These are phyloP conservation scores for Actinomortierella ambigua DNA, from an alignment of 371 early-diverging fungal genomes.

Conservation along the genomic window DNA sequence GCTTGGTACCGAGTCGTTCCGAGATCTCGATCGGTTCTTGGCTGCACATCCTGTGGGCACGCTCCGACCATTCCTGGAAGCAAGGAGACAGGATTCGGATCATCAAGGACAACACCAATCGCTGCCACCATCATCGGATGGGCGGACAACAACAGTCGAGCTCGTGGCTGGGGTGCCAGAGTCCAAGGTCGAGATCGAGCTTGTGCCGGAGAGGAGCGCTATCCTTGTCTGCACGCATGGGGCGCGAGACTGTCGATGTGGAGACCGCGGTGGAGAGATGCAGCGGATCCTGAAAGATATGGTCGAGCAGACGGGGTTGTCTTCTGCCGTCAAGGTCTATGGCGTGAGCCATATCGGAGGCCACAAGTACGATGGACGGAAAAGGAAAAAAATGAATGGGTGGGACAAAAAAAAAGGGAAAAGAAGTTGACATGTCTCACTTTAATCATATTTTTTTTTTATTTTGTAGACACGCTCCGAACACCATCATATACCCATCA, in stretches of 20 bases:
- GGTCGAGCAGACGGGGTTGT: constrained; percentile 32
- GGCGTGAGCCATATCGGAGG: constrained; percentile 45
- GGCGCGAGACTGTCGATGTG: constrained; percentile 41
- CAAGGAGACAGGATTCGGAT: not conserved
- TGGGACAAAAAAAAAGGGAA: no score
- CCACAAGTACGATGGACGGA: constrained; percentile 15
- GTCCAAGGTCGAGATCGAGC: constrained; percentile 11
- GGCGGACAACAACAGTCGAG: no score
- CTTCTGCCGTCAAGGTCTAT: constrained; percentile 31
- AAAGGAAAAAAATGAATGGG: no score
- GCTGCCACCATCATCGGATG: not conserved
- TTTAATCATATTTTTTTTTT: no score
- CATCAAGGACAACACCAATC: not conserved
- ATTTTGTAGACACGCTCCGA: constrained; percentile 26
- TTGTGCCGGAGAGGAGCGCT: constrained; percentile 29
- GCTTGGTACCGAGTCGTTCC: constrained; percentile 31
- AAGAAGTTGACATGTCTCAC: no score
- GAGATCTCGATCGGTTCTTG: constrained; percentile 27
- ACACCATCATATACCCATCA: constrained; percentile 45
- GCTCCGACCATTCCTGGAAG: constrained; percentile 19
- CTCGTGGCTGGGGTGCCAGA: constrained; percentile 38
- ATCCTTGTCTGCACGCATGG: constrained; percentile 40
- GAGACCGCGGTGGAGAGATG: constrained; percentile 34
- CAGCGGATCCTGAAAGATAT: constrained; percentile 37
- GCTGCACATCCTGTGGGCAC: constrained; percentile 26